phyloP scores from a whole-genome alignment of 2,329 filamentous ascomycete species.

The Fusarium chlamydosporum region DNA sequence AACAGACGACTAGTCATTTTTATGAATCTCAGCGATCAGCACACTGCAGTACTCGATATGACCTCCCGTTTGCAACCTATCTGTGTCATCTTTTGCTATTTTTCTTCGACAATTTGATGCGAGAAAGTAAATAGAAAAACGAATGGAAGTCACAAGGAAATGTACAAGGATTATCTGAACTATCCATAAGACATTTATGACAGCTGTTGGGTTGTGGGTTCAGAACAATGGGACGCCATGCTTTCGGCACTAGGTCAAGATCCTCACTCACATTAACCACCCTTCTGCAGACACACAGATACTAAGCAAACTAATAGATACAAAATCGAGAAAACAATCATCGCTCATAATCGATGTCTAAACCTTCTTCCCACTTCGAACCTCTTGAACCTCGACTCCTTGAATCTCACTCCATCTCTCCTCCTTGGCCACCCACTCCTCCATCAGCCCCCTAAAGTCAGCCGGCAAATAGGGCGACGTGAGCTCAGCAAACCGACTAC shows the following conservation, averaged over 20 bases:
- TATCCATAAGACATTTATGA: no score
- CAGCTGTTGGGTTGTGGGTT: no score
- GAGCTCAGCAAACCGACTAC: slow-evolving; percentile 27
- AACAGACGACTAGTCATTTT: no score
- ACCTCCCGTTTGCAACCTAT: no score
- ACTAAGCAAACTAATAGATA: not conserved
- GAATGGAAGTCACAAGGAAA: no score
- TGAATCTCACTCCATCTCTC: not conserved
- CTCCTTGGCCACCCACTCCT: slow-evolving; percentile 47
- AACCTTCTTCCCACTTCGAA: slow-evolving; percentile 6
- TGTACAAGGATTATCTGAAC: no score
- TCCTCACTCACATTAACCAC: not conserved
- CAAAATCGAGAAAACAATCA: not conserved
- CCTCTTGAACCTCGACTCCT: slow-evolving; percentile 10
- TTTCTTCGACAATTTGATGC: no score
- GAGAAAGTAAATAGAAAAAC: no score
- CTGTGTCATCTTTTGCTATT: no score
- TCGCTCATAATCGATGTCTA: not conserved
- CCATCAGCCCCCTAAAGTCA: slow-evolving; percentile 49
- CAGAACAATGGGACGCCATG: not conserved
- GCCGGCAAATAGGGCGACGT: slow-evolving; percentile 40
- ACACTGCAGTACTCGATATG: no score
- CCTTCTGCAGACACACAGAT: not conserved
- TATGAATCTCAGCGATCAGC: no score
- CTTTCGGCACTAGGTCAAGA: not conserved